Conservation (phyloP, 345 rosid species). For the Brassica incana region DNA sequence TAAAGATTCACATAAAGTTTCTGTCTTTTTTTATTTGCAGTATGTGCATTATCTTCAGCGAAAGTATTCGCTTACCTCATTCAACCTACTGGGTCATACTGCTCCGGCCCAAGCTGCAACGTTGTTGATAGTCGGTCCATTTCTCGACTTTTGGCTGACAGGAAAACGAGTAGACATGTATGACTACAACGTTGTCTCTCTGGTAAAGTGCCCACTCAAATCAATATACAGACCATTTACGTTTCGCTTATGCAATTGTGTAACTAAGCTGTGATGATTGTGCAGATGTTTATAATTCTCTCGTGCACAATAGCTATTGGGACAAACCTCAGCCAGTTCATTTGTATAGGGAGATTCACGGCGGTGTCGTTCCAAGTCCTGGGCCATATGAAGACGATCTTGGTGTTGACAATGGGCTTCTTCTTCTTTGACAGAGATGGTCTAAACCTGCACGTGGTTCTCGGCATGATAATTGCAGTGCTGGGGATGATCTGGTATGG, state of each 20-base stretch:
- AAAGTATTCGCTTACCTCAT: slow-evolving; percentile 74
- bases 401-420: slow-evolving; percentile 77
- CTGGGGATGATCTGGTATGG: slow-evolving; percentile 90
- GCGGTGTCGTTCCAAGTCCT: slow-evolving; percentile 91
- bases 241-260: background rate
- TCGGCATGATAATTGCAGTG: slow-evolving; percentile 85
- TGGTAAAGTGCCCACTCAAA: slow-evolving; percentile 50
- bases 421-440: slow-evolving; percentile 90
- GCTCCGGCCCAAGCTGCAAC: slow-evolving; percentile 95
- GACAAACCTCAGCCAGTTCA: slow-evolving; percentile 94
- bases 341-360: slow-evolving; percentile 84
- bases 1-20: background rate
- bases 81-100: slow-evolving; percentile 86
- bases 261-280: slow-evolving; percentile 6
- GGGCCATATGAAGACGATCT: slow-evolving; percentile 90
- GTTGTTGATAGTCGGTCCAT: slow-evolving; percentile 66
- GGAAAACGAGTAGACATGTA: slow-evolving; percentile 63
- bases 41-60: slow-evolving; percentile 84
- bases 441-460: slow-evolving; percentile 72
- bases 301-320: slow-evolving; percentile 89
- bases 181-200: slow-evolving; percentile 49
- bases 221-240: background rate
- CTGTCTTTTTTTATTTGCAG: slow-evolving; percentile 45
- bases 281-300: slow-evolving; percentile 76
- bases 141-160: slow-evolving; percentile 83